Base-by-base conservation (phyloP, 2,329 filamentous ascomycete genomes). In the Exutisphaerella laricina region DNA sequence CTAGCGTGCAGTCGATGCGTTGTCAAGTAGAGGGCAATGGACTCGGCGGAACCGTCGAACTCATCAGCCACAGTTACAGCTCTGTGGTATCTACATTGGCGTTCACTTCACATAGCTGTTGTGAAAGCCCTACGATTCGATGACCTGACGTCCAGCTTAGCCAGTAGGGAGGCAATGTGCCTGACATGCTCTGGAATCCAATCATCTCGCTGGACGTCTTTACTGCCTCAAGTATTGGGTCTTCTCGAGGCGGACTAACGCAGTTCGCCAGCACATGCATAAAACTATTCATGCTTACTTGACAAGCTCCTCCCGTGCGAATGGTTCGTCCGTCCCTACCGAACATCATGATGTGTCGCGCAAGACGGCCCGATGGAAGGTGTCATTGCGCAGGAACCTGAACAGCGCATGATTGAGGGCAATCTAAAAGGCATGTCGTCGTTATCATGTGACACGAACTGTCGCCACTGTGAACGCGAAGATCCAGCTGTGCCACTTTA, bases 241-340 rank as follows among this genome's bases (percentile, higher is more conserved):
- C 40, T 40, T 38, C 40, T 17, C 17, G 23, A 25, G 18, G 26
- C 31, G 32, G 41, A 45, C 49, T 51, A 54, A 42, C 45, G 47
- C 47, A 46, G 22, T 47, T 45, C 47, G 47, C 47, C 49, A 53
- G 49, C 51, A 32, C 51, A 53, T 50, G 49, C 49, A 52, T 50
- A 45, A 52, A 38, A 41, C 32, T n/a, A 26, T 22, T 21, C 7
- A 35, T 35, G 33, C 33, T 35, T 35, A 23, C 17, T 21, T 23
- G 23, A 26, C 6, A 26, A 26, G 23, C 23, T 12, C 31, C 12
- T 32, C 48, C 48, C 33, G 37, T 32, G 22, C 36, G n/a, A 38
- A 31, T 26, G 47, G 47, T 39, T 37, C 41, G 35, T 39, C 46
- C 47, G 37, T 18, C 34, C 28, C 25, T 39, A 26, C 26, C 38